Conservation (phyloP, 768 basidiomycete species). For the Tremella mesenterica region DNA sequence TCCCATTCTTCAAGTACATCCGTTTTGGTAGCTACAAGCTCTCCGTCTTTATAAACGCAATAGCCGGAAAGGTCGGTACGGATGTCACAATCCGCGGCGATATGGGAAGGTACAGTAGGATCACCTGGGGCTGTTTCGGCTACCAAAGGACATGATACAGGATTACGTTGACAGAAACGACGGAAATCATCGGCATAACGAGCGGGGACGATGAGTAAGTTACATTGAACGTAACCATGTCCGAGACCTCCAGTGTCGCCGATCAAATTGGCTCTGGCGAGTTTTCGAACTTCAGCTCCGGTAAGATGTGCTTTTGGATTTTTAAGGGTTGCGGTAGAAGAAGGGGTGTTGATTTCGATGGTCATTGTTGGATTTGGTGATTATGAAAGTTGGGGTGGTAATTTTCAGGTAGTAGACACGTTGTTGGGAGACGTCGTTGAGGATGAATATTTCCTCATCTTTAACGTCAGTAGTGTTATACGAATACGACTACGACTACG, state of each 20-base stretch:
- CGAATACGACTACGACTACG: no score
- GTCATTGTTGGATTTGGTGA: no score
- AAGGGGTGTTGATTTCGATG: no score
- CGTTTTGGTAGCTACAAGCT: constrained; percentile 10
- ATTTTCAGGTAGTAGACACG: no score
- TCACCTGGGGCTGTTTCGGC: constrained; percentile 31
- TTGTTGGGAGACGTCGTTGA: no score
- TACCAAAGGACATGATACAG: constrained; percentile 34
- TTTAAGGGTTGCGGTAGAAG: no score
- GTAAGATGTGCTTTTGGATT: no score
- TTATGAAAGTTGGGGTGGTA: no score
- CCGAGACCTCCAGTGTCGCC: constrained; percentile 14
- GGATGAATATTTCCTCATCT: no score
- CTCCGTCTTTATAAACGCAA: constrained; percentile 15
- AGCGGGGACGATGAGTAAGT: constrained; percentile 28
- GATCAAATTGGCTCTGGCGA: constrained; percentile 7
- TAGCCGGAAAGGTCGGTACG: constrained; percentile 26
- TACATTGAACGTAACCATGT: constrained; percentile 25
- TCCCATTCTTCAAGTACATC: constrained; percentile 23
- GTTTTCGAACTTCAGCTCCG: constrained; percentile 3
- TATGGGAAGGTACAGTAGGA: constrained; percentile 13
- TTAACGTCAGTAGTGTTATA: no score
- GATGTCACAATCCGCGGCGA: constrained; percentile 28
- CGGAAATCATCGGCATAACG: constrained; percentile 34
- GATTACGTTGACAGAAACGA: constrained; percentile 30